Evolutionary conservation across 139 green algal species (phyloP).

Genomic region (Spirogloea muscicola): DNA sequence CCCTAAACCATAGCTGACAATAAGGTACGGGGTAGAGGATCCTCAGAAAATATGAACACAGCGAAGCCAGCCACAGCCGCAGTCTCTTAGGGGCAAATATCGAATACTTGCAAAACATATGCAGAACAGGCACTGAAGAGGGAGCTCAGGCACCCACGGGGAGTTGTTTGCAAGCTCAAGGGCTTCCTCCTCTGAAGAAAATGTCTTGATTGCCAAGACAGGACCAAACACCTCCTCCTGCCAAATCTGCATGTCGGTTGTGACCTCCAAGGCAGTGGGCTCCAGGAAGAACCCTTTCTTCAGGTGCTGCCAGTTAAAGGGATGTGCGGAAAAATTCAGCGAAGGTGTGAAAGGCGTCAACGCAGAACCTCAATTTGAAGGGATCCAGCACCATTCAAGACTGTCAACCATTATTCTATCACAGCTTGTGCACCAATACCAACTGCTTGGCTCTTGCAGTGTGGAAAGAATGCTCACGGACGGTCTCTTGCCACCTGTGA

Average conservation of each 20-base stretch:
- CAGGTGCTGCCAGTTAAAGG: constrained; percentile 25
- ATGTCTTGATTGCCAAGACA: constrained; percentile 69
- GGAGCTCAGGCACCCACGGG: constrained; percentile 53
- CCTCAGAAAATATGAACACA: background rate
- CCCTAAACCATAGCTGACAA: constrained; percentile 57
- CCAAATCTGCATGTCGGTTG: constrained; percentile 60
- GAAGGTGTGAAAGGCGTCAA: background rate
- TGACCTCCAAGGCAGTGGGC: constrained; percentile 43
- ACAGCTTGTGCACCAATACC: background rate
- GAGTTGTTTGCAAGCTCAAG: constrained; percentile 71
- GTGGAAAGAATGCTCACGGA: constrained; percentile 14
- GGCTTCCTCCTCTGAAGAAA: constrained; percentile 75
- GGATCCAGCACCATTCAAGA: background rate
- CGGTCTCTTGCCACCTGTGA: constrained; percentile 66
- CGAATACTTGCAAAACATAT: background rate
- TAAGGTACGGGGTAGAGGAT: background rate
- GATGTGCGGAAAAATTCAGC: background rate
- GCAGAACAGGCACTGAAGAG: constrained; percentile 2
- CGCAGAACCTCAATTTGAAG: background rate
- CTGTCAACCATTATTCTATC: background rate
- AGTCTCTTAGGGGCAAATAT: background rate
- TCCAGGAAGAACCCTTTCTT: constrained; percentile 28
- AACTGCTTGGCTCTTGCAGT: background rate
- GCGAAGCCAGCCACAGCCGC: background rate
- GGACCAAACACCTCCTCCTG: constrained; percentile 78